Evolutionary conservation across 805 yeast species (phyloP).

Genomic region (Yarrowia hollandica): DNA sequence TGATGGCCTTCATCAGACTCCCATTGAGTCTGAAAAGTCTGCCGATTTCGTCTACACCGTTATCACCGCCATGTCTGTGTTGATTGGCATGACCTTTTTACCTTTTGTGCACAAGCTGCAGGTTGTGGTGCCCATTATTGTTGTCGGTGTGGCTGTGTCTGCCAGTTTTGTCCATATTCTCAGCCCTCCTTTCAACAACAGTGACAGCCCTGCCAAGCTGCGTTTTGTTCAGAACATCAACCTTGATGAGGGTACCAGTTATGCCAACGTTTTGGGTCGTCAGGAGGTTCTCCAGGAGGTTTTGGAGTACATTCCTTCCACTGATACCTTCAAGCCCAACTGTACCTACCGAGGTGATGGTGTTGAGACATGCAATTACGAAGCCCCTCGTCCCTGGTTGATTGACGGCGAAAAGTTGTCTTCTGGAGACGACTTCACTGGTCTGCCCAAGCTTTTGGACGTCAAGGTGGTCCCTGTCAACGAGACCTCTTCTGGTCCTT

Average conservation of each 20-base stretch:
- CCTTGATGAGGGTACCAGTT: conserved; percentile 41
- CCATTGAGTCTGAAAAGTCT: conserved; percentile 60
- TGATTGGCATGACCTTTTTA: conserved; percentile 53
- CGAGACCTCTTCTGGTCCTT: conserved; percentile 39
- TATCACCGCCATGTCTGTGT: conserved; percentile 43
- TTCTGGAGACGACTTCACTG: conserved; percentile 40
- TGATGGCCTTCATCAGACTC: conserved; percentile 67
- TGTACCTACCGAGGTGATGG: conserved; percentile 50
- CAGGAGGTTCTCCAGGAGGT: conserved; percentile 36
- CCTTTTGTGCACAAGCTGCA: conserved; percentile 73
- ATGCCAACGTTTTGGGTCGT: conserved; percentile 28
- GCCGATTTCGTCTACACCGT: conserved; percentile 45
- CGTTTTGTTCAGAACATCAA: conserved; percentile 66
- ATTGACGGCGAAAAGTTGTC: conserved; percentile 37
- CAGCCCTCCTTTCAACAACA: conserved; percentile 61
- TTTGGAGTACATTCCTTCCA: conserved; percentile 6
- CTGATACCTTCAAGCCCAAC: not conserved
- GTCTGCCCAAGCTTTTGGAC: conserved; percentile 35
- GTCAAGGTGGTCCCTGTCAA: conserved; percentile 10
- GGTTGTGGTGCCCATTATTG: conserved; percentile 47
- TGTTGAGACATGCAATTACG: conserved; percentile 54
- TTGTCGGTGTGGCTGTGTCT: conserved; percentile 47
- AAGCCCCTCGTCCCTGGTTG: conserved; percentile 52
- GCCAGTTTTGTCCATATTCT: conserved; percentile 37
- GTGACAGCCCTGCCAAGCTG: conserved; percentile 65